Base-by-base conservation (phyloP, 2,329 filamentous ascomycete genomes). In the Erysiphe pisi region DNA sequence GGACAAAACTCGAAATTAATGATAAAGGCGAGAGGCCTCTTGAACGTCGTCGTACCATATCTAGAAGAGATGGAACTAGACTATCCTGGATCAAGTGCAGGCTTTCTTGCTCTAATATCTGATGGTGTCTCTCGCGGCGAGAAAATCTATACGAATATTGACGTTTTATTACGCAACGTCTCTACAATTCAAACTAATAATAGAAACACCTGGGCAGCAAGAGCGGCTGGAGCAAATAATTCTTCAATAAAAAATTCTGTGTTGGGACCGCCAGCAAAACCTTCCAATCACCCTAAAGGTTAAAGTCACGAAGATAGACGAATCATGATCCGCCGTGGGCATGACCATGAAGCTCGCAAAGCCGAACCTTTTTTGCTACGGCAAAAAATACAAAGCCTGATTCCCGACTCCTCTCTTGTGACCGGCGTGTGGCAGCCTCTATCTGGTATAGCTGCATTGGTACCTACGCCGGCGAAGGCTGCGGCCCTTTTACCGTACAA, bases 291-390 rank as follows among this genome's bases (percentile, higher is more conserved):
- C 25, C 28, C 47, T 7, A 28, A 20, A 36, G 25, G 63, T n/a
- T 28, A 75, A 40, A 22, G 73, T 75, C 28, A 40, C 43, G 73
- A 75, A 52, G 47, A 75, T n/a, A 49, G 47, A 56, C 12, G 47
- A 36, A 61, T 43, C n/a, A 75, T 58, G 73, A 75, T 75, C 22
- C 49, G 25, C 16, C 73, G n/a, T 22, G 43, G 49, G 11, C n/a
- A 16, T 28, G 16, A 75, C 22, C 73, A 75, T 58, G 49, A 75
- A 61, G 49, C 73, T 61, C 47, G 49, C 16, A 75, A 75, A 58
- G 16, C 49, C 43, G 47, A 58, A 36, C n/a, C 73, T 22, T 61
- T 56, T 52, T 1, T 25, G 43, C 28, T 40, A 31, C 6, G 63
- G 8, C 28, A 68, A 68, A 3, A 31, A 68, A 18, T 68, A 18